Evolutionary conservation across 2,329 filamentous ascomycete species (phyloP).

Genomic region (Teratosphaeria pseudoeucalypti): DNA sequence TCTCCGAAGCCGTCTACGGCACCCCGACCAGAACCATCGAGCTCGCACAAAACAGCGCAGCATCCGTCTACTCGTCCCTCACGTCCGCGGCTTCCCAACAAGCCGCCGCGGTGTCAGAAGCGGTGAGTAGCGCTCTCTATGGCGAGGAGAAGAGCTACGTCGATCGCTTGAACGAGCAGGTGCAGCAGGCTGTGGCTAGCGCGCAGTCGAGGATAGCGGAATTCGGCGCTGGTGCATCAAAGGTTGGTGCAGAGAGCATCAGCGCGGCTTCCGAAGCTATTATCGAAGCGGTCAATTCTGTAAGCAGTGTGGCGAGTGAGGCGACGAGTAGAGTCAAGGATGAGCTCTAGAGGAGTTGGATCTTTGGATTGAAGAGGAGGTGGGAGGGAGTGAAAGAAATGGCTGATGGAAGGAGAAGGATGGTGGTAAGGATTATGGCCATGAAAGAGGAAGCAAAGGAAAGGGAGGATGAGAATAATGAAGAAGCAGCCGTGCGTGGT

Average conservation of each 20-base stretch:
- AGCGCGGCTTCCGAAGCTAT: conserved; percentile 30
- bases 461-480: no score
- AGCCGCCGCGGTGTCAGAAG: conserved; percentile 34
- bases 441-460: no score
- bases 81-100: conserved; percentile 37
- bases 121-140: conserved; percentile 37
- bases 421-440: no score
- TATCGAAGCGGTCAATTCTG: conserved; percentile 38
- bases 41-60: conserved; percentile 34
- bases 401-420: no score
- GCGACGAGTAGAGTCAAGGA: conserved; percentile 10
- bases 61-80: conserved; percentile 35
- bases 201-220: conserved; percentile 34
- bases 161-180: conserved; percentile 33
- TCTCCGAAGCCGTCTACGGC: conserved; percentile 49
- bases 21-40: conserved; percentile 40
- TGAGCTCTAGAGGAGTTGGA: conserved; percentile 7
- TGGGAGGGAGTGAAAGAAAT: no score
- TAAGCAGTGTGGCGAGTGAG: conserved; percentile 28
- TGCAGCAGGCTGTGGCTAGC: conserved; percentile 33
- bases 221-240: conserved; percentile 25
- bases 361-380: no score
- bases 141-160: conserved; percentile 43
- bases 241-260: conserved; percentile 20
- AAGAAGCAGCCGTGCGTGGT: no score